Conservation (phyloP, 441 rosid genomes). For the Gossypium gossypioides region DNA sequence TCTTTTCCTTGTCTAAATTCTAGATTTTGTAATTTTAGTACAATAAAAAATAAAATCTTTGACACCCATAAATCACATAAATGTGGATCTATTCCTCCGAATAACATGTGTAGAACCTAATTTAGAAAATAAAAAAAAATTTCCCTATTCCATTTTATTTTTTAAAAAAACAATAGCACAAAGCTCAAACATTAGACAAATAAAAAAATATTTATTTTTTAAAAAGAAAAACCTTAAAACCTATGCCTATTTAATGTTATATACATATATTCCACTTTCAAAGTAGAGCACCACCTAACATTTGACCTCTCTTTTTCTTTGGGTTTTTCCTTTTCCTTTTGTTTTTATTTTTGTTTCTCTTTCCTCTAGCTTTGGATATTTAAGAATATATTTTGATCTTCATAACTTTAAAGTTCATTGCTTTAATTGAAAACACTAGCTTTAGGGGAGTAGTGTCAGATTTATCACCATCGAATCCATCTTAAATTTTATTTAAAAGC, state of each 20-base stretch:
- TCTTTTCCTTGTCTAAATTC: neutral
- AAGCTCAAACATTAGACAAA: too few relatives aligned
- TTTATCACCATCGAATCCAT: neutral
- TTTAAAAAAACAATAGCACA: too few relatives aligned
- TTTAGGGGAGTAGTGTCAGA: neutral
- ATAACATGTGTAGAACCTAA: too few relatives aligned
- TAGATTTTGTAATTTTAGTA: neutral
- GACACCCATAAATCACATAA: too few relatives aligned
- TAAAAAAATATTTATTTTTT: neutral
- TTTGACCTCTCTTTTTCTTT: neutral
- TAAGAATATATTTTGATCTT: neutral
- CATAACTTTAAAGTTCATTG: neutral
- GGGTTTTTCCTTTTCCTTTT: neutral
- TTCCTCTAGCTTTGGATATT: neutral
- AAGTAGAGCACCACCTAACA: neutral
- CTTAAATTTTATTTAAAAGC: neutral
- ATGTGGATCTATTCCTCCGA: too few relatives aligned
- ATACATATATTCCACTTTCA: neutral
- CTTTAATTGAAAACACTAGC: neutral
- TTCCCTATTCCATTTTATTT: too few relatives aligned
- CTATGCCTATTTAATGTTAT: neutral
- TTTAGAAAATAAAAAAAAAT: too few relatives aligned
- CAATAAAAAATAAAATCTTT: too few relatives aligned
- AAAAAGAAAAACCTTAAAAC: neutral
- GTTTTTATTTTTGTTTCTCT: neutral